Conservation (phyloP, 495 filamentous ascomycete genomes). For the Annulohypoxylon stygium region DNA sequence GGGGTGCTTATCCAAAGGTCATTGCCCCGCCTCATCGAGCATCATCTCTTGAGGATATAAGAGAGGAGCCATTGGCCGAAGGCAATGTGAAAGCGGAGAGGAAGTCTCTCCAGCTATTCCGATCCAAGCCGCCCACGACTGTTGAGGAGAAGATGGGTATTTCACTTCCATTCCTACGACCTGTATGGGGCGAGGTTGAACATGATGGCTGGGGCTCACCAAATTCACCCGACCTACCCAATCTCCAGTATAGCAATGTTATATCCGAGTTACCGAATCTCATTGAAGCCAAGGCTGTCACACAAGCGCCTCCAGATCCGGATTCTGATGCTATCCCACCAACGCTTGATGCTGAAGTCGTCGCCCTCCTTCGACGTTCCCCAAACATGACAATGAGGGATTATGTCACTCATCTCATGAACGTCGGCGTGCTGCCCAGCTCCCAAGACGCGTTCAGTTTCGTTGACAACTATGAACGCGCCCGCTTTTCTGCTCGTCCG, state of each 20-base stretch:
- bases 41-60: constrained; percentile 15
- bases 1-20: constrained; percentile 78
- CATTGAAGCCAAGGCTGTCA: constrained; percentile 92
- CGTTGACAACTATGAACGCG: constrained; percentile 80
- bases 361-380: constrained; percentile 78
- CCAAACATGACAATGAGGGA: constrained; percentile 81
- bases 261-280: constrained; percentile 88
- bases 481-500: constrained; percentile 76
- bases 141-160: constrained; percentile 48
- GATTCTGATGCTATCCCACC: constrained; percentile 57
- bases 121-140: constrained; percentile 44
- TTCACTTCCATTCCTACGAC: constrained; percentile 48
- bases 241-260: constrained; percentile 84
- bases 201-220: constrained; percentile 94
- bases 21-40: constrained; percentile 45
- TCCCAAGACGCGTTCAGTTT: constrained; percentile 72
- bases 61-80: constrained; percentile 8
- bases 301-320: constrained; percentile 77
- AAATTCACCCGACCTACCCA: constrained; percentile 75
- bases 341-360: constrained; percentile 68
- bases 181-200: constrained; percentile 80
- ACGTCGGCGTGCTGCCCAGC: constrained; percentile 72
- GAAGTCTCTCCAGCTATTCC: constrained; percentile 43
- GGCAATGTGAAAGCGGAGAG: constrained; percentile 21
- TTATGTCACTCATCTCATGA: constrained; percentile 79